Percentiles rank a stretch among this genome's conserved stretches.
phyloP scores from a whole-genome alignment of 2,329 filamentous ascomycete species.

The Pseudopyrenochaeta lycopersici region DNA sequence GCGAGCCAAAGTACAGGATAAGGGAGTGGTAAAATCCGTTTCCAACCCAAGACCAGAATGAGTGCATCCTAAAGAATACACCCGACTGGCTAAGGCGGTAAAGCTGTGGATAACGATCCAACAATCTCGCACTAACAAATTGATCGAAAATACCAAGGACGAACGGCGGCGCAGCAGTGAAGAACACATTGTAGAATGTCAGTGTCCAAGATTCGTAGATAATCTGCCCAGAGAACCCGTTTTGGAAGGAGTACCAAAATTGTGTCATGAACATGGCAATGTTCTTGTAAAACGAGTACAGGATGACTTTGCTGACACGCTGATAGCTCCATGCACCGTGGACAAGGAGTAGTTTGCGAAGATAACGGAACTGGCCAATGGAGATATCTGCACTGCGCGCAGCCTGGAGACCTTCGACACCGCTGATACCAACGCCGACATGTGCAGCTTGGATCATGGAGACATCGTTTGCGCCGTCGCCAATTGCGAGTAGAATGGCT shows the following conservation, averaged over 20 bases:
- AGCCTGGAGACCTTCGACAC: constrained; percentile 94
- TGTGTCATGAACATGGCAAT: constrained; percentile 99
- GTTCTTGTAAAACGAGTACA: constrained; percentile 99
- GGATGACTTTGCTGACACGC: constrained; percentile 92
- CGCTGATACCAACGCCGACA: constrained; percentile 96
- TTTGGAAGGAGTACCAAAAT: constrained; percentile 98
- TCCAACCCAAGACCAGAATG: constrained; percentile 90
- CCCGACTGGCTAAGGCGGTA: constrained; percentile 94
- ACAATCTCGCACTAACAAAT: constrained; percentile 90
- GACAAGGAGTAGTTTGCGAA: constrained; percentile 91
- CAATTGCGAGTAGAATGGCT: constrained; percentile 91
- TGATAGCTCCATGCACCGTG: constrained; percentile 99
- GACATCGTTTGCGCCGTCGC: constrained; percentile 98
- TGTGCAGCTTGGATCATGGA: constrained; percentile 99
- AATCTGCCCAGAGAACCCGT: constrained; percentile 95
- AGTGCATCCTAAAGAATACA: constrained; percentile 90
- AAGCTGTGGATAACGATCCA: constrained; percentile 95
- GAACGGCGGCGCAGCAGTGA: constrained; percentile 91
- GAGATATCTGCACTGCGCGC: constrained; percentile 94
- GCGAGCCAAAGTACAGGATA: constrained; percentile 85
- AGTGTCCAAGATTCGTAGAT: constrained; percentile 99
- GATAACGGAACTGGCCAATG: constrained; percentile 93
- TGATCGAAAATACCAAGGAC: constrained; percentile 97
- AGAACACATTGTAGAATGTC: constrained; percentile 99
- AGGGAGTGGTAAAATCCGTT: constrained; percentile 97